Evolutionary conservation across 148 eudicot species (phyloP), one percentile per base, ranked within the genome.

Genomic region (Dysphania ambrosioides): DNA sequence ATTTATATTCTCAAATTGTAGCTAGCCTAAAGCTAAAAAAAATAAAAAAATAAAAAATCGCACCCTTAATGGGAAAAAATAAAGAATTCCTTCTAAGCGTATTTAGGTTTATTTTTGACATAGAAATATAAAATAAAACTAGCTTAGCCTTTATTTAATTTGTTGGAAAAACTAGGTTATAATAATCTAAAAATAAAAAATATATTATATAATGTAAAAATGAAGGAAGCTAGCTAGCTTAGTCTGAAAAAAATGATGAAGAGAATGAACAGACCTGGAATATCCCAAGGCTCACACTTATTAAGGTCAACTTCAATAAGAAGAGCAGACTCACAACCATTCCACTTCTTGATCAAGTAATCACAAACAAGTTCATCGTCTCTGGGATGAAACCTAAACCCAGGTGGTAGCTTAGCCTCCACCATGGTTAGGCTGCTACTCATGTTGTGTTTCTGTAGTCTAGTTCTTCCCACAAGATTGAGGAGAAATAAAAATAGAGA

Each of bases 221-320:
- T n/a, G n/a, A n/a, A n/a, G n/a, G n/a, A n/a, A n/a, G n/a, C n/a
- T n/a, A n/a, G n/a, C n/a, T n/a, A n/a, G n/a, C n/a, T n/a, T n/a
- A n/a, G n/a, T n/a, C 4, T n/a, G 19, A 24, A 58, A 16, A 56
- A 26, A 12, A 7, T 5, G 6, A 69, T 5, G 4, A 16, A 62
- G 11, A 66, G 32, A 26, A 2, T 21, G 35, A 24, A 82, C 81
- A 55, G 2, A 93, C 98, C 87, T 64, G 98, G 97, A 83, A 93
- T 81, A 68, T 93, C 98, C 98, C 98, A 93, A 72, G 98, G 98
- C 41, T 93, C 98, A 65, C 88, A 84, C 85, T 89, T 89, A 85
- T 91, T 91, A 55, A 93, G 98, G 81, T 93, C 98, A 77, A 93
- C 94, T 83, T 93, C 86, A 49, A 87, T 78, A 53, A 92, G 62